A percentile compares a stretch with the other conserved stretches of the same genome.
Evolutionary conservation across 768 basidiomycete species (phyloP).

Genomic region (Pholiota microspora): DNA sequence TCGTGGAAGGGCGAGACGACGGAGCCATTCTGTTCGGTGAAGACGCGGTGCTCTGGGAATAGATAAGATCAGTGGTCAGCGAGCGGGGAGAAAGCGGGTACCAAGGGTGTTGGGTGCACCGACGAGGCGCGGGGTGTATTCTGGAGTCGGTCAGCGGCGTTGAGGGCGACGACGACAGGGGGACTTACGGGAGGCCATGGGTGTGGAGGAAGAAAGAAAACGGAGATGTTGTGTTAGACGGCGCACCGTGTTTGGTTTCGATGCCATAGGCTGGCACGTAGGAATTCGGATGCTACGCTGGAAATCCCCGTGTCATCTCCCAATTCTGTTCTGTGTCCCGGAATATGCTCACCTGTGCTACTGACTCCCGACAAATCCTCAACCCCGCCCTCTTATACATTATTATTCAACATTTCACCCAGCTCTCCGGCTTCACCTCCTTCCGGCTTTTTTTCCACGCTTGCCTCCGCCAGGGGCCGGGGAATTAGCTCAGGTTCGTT

Average conservation of each 20-base stretch:
- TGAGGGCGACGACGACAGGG: slow-evolving; percentile 15
- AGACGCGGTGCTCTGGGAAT: slow-evolving; percentile 87
- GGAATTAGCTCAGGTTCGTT: too few relatives aligned
- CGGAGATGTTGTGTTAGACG: slow-evolving; percentile 66
- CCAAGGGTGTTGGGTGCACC: slow-evolving; percentile 94
- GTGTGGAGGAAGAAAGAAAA: slow-evolving; percentile 45
- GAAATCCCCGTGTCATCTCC: slow-evolving; percentile 20
- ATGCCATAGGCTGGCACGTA: slow-evolving; percentile 33
- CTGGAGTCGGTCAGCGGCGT: slow-evolving; percentile 33
- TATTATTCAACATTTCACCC: background rate
- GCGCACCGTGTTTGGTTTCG: slow-evolving; percentile 38
- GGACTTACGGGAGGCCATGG: slow-evolving; percentile 57
- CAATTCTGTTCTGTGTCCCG: slow-evolving; percentile 8
- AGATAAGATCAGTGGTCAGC: slow-evolving; percentile 17
- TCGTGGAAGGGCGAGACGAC: slow-evolving; percentile 92
- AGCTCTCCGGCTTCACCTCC: background rate
- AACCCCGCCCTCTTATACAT: background rate
- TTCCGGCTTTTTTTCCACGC: background rate
- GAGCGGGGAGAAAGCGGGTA: slow-evolving; percentile 32
- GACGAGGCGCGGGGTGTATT: slow-evolving; percentile 73
- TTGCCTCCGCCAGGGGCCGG: background rate
- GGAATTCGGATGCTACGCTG: slow-evolving; percentile 21
- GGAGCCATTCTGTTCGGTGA: slow-evolving; percentile 84
- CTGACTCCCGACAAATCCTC: background rate
- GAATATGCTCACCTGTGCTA: background rate